Evolutionary conservation across 805 yeast species (phyloP).

Genomic region (Kazachstania martiniae): DNA sequence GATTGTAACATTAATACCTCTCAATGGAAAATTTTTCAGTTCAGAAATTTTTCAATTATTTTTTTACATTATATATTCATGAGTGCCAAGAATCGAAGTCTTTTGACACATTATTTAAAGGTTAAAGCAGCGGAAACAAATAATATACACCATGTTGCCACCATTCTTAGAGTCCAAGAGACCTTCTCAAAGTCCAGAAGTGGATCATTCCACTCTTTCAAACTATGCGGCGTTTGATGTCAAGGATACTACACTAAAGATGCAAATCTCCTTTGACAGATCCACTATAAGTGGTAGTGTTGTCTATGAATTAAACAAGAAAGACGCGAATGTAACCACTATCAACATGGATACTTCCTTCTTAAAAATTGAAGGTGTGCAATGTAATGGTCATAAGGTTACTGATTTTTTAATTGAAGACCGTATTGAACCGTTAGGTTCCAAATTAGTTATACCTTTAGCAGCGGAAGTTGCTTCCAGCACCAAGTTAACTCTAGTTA

Average conservation of each 20-base stretch:
- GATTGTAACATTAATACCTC: too few relatives aligned
- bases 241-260: conserved; percentile 38
- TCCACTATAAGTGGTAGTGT: conserved; percentile 48
- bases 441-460: conserved; percentile 37
- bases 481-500: conserved; percentile 22
- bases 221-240: conserved; percentile 49
- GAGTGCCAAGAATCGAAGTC: too few relatives aligned
- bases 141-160: too few relatives aligned
- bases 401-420: conserved; percentile 26
- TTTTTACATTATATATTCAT: too few relatives aligned
- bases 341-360: conserved; percentile 56
- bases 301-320: conserved; percentile 31
- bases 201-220: conserved; percentile 72
- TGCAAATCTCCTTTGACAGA: conserved; percentile 45
- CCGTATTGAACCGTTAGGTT: conserved; percentile 47
- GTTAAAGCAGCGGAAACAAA: too few relatives aligned
- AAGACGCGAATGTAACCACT: conserved; percentile 15
- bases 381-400: conserved; percentile 32
- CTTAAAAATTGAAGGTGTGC: conserved; percentile 37
- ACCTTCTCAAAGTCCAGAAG: conserved; percentile 35
- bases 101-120: too few relatives aligned
- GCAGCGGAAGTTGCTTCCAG: too few relatives aligned
- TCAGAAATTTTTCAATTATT: too few relatives aligned
- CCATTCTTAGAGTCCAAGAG: conserved; percentile 19
- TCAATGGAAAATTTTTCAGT: too few relatives aligned